phyloP scores from a whole-genome alignment of 1,284 basidiomycete genomes.

The Boletus sp. region DNA sequence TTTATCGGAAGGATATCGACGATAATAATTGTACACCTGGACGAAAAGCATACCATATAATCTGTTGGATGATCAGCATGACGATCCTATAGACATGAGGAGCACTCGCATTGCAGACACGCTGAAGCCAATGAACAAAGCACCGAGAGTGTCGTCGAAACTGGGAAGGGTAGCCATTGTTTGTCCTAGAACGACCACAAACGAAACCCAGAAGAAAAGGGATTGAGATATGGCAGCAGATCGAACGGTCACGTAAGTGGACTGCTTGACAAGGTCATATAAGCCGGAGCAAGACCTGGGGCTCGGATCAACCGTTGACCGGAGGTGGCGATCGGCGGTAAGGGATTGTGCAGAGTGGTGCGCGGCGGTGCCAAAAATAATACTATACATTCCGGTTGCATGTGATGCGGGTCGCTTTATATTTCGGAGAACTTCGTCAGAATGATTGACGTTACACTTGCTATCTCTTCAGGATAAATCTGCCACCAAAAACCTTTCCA shows the following conservation, averaged over 20 bases:
- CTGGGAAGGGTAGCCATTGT: conserved; percentile 18
- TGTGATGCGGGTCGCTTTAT: background rate
- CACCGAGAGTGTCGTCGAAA: conserved; percentile 57
- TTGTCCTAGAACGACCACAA: background rate
- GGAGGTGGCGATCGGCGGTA: conserved; percentile 4
- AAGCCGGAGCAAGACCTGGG: conserved; percentile 2
- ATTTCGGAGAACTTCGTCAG: background rate
- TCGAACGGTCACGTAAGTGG: background rate
- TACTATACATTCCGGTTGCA: background rate
- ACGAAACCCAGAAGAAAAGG: background rate
- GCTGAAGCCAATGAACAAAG: conserved; percentile 58
- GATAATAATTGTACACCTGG: conserved; percentile 55
- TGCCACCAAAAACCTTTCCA: too few relatives aligned
- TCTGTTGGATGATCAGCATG: conserved; percentile 25
- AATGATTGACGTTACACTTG: conserved; percentile 2
- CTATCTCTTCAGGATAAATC: conserved; percentile 1
- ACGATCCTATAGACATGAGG: background rate
- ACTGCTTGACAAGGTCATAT: conserved; percentile 5
- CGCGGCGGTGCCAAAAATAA: background rate
- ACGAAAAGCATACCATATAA: conserved; percentile 51
- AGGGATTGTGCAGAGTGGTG: background rate
- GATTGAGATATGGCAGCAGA: background rate
- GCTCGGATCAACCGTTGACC: conserved; percentile 2
- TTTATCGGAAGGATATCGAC: conserved; percentile 54
- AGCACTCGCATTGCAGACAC: conserved; percentile 45